Evolutionary conservation across 1,139 yeast genomes (phyloP), one percentile per base, ranked within the genome.

Genomic region (Candida labiduridarum): DNA sequence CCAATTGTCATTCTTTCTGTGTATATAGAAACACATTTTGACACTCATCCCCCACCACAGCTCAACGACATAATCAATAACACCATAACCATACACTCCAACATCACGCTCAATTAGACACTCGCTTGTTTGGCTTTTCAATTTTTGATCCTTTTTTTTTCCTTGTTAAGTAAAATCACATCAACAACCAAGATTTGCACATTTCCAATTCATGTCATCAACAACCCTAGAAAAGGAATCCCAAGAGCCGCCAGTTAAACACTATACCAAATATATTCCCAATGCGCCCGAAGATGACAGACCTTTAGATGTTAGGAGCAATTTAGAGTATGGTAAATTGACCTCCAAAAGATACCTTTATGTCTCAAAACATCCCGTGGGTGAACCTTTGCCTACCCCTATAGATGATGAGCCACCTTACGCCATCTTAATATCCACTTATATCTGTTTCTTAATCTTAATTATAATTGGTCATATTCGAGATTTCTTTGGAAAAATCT

Each of bases 381-480:
- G 83, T 8, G 79, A 73, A 50, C 82, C 85, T 1, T 67, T 84
- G 47, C 79, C 82, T 4, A 74, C 74, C n/a, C 84, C 87, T 9
- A 74, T 84, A 22, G 81, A 75, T 41, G 97, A 90, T 65, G 96
- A 92, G 51, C 98, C 98, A 7, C 94, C 96, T 10, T 88, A 89
- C 63, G 79, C 80, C 57, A 84, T 89, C 49, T 83, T 89, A 56
- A 72, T 94, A 52, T 80, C 89, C 50, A 94, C 99, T 3, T 94
- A 92, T 63, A 71, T 94, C 59, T 84, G 87, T 65, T 95, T 91
- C 66, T 76, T 94, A 57, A 81, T 89, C 46, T 78, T 94, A 62
- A 89, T 94, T 57, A 82, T 91, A 35, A 79, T 90, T 55, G 99
- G 99, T 39, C 97, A 94, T 64, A 72, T 91, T 38, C 84, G 92